Base-by-base conservation (phyloP, 805 yeast species). In the Yarrowia yakushimensis region DNA sequence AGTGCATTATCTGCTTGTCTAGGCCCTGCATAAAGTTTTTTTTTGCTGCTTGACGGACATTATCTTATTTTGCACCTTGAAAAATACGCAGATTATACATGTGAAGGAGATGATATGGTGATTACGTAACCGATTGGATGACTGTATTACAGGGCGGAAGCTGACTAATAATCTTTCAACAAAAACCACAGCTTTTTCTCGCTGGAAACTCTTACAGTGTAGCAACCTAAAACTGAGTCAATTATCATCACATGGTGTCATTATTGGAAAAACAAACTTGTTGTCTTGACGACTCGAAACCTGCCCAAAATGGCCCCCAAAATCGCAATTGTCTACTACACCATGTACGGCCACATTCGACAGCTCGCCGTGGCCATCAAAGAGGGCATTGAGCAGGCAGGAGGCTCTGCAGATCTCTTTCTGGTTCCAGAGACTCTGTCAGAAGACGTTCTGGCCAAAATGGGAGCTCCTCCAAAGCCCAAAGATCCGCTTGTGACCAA, bases 381-480 rank as follows among this genome's bases (percentile, higher is more conserved):
- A 75, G 76, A 76, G 61, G 96, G 96, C 67, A 80, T 88, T 43
- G 85, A 82, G 71, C 77, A 82, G 10, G 83, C 88, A 13, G 96
- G 93, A 65, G 85, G 86, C 64, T 63, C 72, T 18, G 96, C 88
- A 37, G 85, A 83, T 69, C 79, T 90, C 67, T 88, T 75, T 80
- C 96, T 87, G 78, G 84, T 91, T 59, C 85, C 88, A 64, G 97
- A 90, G 77, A 90, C 96, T 25, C 77, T 90, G 55, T 69, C 85
- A 15, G 78, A 79, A 36, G 90, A 83, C 7, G 78, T 86, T 15
- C 79, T 90, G 66, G 72, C 74, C 46, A 74, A 78, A 69, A 73
- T 90, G 78, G 82, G 84, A 69, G 96, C 94, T 18, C 86, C 90
- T 41, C 70, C 74, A 27, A 75, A 75, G 69, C 31, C 72, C 5